Conservation (phyloP, 1,139 yeast species). For the Suhomyces chickasaworum region DNA sequence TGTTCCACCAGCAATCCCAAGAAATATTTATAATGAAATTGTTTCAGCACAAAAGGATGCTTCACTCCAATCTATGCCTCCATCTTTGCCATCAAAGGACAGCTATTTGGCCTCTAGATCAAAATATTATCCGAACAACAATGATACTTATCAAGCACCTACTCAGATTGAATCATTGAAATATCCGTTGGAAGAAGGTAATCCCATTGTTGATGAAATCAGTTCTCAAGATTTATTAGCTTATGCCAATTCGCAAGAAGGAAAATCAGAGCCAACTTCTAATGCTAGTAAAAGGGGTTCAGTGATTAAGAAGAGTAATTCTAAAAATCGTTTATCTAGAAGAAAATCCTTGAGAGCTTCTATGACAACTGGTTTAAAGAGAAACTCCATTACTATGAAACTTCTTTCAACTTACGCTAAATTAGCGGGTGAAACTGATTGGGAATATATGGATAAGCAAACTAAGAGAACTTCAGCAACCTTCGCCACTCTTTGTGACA, state of each 20-base stretch:
- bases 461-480: constrained; percentile 77
- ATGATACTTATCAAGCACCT: constrained; percentile 1
- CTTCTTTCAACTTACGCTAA: constrained; percentile 71
- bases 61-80: constrained; percentile 36
- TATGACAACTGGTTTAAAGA: constrained; percentile 51
- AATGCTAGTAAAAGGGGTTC: constrained; percentile 33
- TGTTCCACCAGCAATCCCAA: constrained; percentile 40
- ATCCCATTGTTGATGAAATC: constrained; percentile 30
- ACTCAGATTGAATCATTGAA: constrained; percentile 14
- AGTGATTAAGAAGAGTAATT: constrained; percentile 29
- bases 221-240: constrained; percentile 29
- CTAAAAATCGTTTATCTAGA: constrained; percentile 38
- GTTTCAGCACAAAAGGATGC: constrained; percentile 40
- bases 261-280: constrained; percentile 9
- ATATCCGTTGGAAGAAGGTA: constrained; percentile 18
- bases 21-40: constrained; percentile 51
- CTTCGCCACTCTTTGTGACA: constrained; percentile 75
- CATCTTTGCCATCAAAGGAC: constrained; percentile 47
- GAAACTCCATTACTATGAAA: constrained; percentile 72
- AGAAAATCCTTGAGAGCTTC: constrained; percentile 46
- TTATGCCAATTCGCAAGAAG: constrained; percentile 28
- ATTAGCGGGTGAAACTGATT: constrained; percentile 63
- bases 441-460: constrained; percentile 73
- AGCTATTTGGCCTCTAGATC: constrained; percentile 17
- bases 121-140: constrained; percentile 6